These are phyloP conservation scores for Maudiozyma saulgeensis DNA, from an alignment of 805 yeast genomes.

Conservation along the genomic window DNA sequence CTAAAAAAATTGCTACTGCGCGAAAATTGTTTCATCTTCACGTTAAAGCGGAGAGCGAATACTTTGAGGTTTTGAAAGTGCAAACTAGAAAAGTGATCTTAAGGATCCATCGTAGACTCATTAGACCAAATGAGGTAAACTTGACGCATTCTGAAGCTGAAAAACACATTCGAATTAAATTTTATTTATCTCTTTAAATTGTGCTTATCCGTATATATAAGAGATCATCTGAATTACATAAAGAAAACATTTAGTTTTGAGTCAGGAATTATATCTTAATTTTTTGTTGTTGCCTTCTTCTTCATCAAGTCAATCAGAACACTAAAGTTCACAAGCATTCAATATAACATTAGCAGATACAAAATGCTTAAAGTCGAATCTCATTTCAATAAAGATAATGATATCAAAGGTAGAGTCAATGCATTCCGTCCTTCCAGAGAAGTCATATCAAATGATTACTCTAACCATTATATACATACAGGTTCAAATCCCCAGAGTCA, in stretches of 20 bases:
- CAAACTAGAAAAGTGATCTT: too few species aligned
- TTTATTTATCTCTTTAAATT: too few species aligned
- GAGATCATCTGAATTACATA: neutral
- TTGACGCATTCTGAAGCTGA: too few species aligned
- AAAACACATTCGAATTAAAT: too few species aligned
- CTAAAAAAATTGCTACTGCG: neutral
- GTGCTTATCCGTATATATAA: too few species aligned
- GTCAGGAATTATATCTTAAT: neutral
- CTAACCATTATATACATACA: slow-evolving; percentile 57
- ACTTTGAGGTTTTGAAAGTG: too few species aligned
- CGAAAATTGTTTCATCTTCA: neutral
- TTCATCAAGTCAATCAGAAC: too few species aligned
- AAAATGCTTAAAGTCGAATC: neutral
- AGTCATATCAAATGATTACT: slow-evolving; percentile 57
- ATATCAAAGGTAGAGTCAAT: slow-evolving; percentile 10
- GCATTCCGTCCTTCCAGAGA: slow-evolving; percentile 20
- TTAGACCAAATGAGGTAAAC: too few species aligned
- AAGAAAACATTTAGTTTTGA: neutral
- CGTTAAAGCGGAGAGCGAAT: neutral
- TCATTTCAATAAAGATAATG: neutral
- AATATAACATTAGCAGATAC: neutral
- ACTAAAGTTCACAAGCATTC: too few species aligned
- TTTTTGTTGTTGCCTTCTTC: too few species aligned
- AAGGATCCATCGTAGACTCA: too few species aligned
- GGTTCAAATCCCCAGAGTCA: slow-evolving; percentile 52